Evolutionary conservation across 345 rosid species (phyloP).

Genomic region (Reutealis trisperma): DNA sequence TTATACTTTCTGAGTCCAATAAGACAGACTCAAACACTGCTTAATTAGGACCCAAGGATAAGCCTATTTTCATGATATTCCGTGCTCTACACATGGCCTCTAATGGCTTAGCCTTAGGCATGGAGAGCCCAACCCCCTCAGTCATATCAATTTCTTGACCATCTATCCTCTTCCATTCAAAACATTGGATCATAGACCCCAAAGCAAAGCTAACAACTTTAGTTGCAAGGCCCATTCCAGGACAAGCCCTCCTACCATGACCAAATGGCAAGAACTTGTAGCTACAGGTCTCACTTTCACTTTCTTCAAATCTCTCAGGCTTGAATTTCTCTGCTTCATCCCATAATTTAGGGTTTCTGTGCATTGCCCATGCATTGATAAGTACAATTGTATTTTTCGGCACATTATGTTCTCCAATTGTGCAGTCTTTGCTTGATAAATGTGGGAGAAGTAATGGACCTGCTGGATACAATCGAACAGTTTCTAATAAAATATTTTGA

Average conservation of each 20-base stretch:
- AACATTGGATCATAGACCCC: constrained; percentile 21
- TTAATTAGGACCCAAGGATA: too few species aligned
- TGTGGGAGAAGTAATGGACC: constrained; percentile 5
- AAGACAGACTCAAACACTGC: too few species aligned
- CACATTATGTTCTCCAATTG: background rate
- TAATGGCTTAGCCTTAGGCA: constrained; percentile 17
- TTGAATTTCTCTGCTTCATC: constrained; percentile 7
- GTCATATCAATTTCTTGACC: constrained; percentile 7
- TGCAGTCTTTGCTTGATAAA: background rate
- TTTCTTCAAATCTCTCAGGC: constrained; percentile 9
- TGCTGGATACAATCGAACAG: background rate
- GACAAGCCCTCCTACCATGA: constrained; percentile 19
- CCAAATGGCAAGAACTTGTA: constrained; percentile 19
- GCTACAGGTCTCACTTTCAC: background rate
- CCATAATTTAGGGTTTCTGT: constrained; percentile 13
- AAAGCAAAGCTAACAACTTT: constrained; percentile 11
- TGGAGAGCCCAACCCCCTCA: background rate
- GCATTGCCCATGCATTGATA: constrained; percentile 7
- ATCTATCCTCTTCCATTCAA: constrained; percentile 16
- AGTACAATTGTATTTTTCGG: background rate
- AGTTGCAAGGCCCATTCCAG: constrained; percentile 15
- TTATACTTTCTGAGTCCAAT: too few species aligned
- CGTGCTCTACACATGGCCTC: constrained; percentile 11
- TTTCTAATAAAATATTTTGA: background rate
- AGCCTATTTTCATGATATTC: background rate